phyloP scores from a whole-genome alignment of 345 rosid species.

The Lepidium didymum region DNA sequence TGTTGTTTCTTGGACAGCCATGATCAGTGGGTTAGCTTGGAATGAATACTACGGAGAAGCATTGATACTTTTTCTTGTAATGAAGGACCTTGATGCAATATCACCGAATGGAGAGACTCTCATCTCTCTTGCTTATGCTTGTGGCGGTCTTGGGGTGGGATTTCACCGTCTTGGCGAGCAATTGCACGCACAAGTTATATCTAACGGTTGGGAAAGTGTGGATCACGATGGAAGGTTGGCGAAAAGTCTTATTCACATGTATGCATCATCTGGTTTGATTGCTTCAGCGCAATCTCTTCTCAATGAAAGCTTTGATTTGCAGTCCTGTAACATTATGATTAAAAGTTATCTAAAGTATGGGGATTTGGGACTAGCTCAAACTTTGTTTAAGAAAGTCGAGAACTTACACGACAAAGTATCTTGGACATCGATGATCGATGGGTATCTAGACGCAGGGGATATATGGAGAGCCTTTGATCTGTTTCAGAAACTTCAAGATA shows the following conservation, averaged over 20 bases:
- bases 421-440: constrained; percentile 60
- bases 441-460: constrained; percentile 57
- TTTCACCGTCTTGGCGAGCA: constrained; percentile 50
- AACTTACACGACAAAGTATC: constrained; percentile 47
- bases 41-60: constrained; percentile 42
- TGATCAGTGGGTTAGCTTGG: constrained; percentile 60
- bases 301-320: constrained; percentile 35
- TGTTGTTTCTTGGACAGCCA: constrained; percentile 62
- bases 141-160: constrained; percentile 50
- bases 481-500: constrained; percentile 39
- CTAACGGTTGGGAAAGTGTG: constrained; percentile 33
- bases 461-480: constrained; percentile 42
- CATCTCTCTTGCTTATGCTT: constrained; percentile 68
- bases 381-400: constrained; percentile 39
- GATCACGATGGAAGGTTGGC: constrained; percentile 58
- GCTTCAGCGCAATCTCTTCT: constrained; percentile 42
- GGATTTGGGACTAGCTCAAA: constrained; percentile 37
- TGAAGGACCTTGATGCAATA: constrained; percentile 39
- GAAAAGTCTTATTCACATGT: constrained; percentile 69
- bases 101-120: constrained; percentile 61
- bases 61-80: constrained; percentile 38
- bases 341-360: constrained; percentile 47
- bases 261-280: constrained; percentile 48
- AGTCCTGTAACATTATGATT: constrained; percentile 68
- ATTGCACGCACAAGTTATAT: constrained; percentile 48